Conservation (phyloP, 2,329 filamentous ascomycete species). For the Fusarium vanettenii region DNA sequence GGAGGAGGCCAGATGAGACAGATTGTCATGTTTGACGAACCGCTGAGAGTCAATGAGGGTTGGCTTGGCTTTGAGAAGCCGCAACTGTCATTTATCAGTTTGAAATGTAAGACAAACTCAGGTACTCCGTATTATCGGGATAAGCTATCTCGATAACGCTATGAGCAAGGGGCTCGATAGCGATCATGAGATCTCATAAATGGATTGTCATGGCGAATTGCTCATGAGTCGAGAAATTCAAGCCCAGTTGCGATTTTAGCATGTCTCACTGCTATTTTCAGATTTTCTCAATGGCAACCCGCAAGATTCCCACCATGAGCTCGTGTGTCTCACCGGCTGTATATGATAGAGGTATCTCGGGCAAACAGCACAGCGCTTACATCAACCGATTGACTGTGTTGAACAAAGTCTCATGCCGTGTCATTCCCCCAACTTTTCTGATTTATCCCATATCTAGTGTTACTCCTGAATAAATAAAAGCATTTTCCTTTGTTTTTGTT, state of each 20-base stretch:
- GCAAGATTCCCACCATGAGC: neutral
- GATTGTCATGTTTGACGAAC: neutral
- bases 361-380: neutral
- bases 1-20: neutral
- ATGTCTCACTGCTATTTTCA: neutral
- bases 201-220: neutral
- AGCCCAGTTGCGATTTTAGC: neutral
- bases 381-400: neutral
- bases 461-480: slow-evolving; percentile 30
- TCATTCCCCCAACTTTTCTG: slow-evolving; percentile 20
- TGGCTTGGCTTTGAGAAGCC: neutral
- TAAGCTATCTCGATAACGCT: neutral
- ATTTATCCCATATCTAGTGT: slow-evolving; percentile 35
- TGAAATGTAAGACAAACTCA: neutral
- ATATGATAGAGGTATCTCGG: neutral
- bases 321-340: neutral
- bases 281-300: neutral
- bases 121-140: neutral
- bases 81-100: neutral
- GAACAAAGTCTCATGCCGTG: slow-evolving; percentile 6
- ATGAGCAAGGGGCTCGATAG: neutral
- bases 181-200: neutral
- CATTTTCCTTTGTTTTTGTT: slow-evolving; percentile 22
- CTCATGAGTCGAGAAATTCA: neutral
- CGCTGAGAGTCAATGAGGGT: neutral